Evolutionary conservation across 169 alveolate genomes (phyloP).

Genomic region (Plasmodium ovale): DNA sequence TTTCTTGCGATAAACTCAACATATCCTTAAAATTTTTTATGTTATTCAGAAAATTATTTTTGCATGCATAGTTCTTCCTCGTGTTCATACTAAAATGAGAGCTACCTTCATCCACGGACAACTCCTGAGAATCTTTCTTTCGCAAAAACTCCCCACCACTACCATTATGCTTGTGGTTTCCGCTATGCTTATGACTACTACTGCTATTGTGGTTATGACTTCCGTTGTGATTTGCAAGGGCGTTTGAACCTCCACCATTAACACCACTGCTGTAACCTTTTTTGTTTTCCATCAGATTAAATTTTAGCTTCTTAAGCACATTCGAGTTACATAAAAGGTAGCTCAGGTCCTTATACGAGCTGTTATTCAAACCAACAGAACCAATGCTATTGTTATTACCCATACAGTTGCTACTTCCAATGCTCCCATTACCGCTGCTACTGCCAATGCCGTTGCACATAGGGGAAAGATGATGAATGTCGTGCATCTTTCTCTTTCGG

Average conservation of each 20-base stretch:
- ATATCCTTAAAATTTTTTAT: conserved; percentile 41
- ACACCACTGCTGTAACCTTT: conserved; percentile 7
- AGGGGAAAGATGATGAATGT: not conserved
- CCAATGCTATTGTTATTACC: not conserved
- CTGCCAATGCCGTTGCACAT: not conserved
- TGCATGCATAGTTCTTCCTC: conserved; percentile 2
- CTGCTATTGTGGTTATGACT: not conserved
- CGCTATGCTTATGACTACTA: too few species aligned
- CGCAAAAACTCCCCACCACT: not conserved
- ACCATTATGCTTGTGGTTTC: too few species aligned
- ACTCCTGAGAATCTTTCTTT: conserved; percentile 44
- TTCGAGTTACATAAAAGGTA: conserved; percentile 40
- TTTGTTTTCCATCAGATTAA: conserved; percentile 34
- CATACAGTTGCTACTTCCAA: not conserved
- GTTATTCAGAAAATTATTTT: conserved; percentile 29
- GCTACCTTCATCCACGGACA: conserved; percentile 16
- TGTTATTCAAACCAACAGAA: not conserved
- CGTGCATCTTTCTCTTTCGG: conserved; percentile 25
- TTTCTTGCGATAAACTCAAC: conserved; percentile 55
- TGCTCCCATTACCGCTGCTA: not conserved
- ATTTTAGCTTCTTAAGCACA: conserved; percentile 41
- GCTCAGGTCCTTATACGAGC: conserved; percentile 10
- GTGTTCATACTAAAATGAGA: conserved; percentile 20
- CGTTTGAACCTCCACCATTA: too few species aligned
- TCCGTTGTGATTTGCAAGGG: not conserved